phyloP scores from a whole-genome alignment of 441 rosid species.

The Adansonia grandidieri region DNA sequence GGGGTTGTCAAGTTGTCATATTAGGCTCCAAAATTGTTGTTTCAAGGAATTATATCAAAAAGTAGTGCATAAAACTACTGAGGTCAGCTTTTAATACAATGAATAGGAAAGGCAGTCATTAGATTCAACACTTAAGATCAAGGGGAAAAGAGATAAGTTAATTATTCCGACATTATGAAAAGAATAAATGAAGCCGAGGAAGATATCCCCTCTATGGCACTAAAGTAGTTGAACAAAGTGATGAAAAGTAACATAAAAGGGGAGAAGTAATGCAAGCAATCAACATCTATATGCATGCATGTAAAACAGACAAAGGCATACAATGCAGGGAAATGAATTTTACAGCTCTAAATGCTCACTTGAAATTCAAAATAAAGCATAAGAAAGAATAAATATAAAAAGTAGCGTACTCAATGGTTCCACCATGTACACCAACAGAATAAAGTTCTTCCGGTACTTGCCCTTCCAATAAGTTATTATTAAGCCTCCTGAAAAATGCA shows the following conservation, averaged over 20 bases:
- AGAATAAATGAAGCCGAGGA: background rate
- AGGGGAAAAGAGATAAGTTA: background rate
- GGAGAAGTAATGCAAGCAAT: background rate
- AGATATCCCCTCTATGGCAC: background rate
- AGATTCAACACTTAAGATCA: background rate
- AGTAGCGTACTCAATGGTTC: slow-evolving; percentile 81
- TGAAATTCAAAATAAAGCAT: background rate
- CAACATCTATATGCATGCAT: background rate
- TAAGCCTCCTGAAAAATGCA: slow-evolving; percentile 62
- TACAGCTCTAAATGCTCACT: background rate
- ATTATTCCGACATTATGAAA: background rate
- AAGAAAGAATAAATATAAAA: background rate
- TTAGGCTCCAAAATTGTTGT: background rate
- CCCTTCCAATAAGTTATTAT: slow-evolving; percentile 78
- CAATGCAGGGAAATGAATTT: background rate
- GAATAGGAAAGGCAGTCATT: background rate
- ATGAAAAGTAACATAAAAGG: background rate
- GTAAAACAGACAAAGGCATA: background rate
- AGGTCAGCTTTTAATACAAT: background rate
- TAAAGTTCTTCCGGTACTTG: slow-evolving; percentile 82
- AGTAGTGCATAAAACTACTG: slow-evolving; percentile 1
- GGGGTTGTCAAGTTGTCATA: slow-evolving; percentile 1
- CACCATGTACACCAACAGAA: slow-evolving; percentile 92
- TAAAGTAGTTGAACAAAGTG: background rate
- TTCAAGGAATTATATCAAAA: slow-evolving; percentile 3